A percentile compares a stretch with the other conserved stretches of the same genome.
phyloP scores from a whole-genome alignment of 176 grass and related monocot species.

The Ensete ventricosum region DNA sequence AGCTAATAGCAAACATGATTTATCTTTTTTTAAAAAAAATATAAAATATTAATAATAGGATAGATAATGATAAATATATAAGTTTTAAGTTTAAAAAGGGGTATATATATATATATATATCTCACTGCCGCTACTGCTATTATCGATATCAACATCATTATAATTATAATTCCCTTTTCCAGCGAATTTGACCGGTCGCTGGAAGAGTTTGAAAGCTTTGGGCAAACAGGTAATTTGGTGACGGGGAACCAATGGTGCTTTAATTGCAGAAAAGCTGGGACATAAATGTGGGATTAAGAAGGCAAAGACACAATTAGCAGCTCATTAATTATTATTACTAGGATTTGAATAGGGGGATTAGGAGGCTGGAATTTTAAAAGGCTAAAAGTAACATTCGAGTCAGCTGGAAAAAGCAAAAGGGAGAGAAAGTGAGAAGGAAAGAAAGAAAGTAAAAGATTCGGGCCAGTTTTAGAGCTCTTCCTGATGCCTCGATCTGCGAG shows the following conservation, averaged over 20 bases:
- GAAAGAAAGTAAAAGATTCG: not conserved
- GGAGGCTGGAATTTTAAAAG: not conserved
- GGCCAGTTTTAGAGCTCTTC: not conserved
- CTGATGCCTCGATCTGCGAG: not conserved
- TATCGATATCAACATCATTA: not conserved
- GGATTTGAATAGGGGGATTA: not conserved
- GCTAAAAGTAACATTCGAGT: not conserved
- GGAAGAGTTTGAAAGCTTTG: not conserved
- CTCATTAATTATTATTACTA: not conserved
- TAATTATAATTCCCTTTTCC: not conserved
- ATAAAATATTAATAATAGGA: no score
- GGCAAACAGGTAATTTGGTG: not conserved
- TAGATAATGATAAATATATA: no score
- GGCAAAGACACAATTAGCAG: not conserved
- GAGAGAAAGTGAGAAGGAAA: not conserved
- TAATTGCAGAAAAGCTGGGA: not conserved
- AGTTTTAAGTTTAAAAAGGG: no score
- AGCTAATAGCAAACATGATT: no score
- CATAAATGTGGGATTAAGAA: not conserved
- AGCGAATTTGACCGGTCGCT: not conserved
- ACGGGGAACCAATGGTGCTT: not conserved
- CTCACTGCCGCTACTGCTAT: no score
- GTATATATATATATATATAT: no score
- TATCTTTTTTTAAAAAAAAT: no score
- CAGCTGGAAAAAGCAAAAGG: constrained; percentile 14